phyloP scores from a whole-genome alignment of 208 protist species.

The Polymyxa betae region DNA sequence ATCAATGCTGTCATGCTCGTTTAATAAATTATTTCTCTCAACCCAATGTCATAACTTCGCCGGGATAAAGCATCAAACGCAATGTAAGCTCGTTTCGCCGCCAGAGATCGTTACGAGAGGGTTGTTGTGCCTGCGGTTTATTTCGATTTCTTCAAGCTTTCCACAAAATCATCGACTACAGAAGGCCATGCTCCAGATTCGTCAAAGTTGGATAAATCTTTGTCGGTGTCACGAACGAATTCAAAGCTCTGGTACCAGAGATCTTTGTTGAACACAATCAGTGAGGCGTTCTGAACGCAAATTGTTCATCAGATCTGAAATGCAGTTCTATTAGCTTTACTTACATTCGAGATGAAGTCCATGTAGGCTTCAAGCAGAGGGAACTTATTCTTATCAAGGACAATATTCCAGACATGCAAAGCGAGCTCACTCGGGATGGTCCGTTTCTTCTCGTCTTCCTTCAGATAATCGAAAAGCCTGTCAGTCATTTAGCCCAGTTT shows the following conservation, averaged over 20 bases:
- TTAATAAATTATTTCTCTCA: conserved; percentile 74
- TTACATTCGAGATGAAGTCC: background rate
- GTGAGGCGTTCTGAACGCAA: background rate
- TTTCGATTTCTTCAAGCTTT: background rate
- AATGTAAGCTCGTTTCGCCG: no score
- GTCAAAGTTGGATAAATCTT: conserved; percentile 22
- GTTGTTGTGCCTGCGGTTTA: background rate
- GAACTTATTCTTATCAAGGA: background rate
- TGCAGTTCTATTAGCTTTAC: background rate
- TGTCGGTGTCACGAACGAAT: conserved; percentile 6
- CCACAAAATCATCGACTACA: conserved; percentile 18
- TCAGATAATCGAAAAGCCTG: conserved; percentile 52
- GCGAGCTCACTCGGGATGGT: background rate
- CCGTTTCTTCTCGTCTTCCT: conserved; percentile 45
- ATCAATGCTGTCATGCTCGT: conserved; percentile 99
- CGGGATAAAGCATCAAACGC: background rate
- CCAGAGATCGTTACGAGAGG: no score
- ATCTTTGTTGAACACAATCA: conserved; percentile 38
- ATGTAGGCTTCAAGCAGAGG: background rate
- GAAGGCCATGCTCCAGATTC: conserved; percentile 12
- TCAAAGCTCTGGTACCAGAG: conserved; percentile 26
- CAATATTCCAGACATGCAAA: background rate
- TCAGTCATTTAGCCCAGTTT: background rate
- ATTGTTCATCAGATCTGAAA: background rate
- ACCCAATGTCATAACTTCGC: background rate